Evolutionary conservation across 371 early-diverging fungal genomes (phyloP).

Genomic region (Zychaea mexicana): DNA sequence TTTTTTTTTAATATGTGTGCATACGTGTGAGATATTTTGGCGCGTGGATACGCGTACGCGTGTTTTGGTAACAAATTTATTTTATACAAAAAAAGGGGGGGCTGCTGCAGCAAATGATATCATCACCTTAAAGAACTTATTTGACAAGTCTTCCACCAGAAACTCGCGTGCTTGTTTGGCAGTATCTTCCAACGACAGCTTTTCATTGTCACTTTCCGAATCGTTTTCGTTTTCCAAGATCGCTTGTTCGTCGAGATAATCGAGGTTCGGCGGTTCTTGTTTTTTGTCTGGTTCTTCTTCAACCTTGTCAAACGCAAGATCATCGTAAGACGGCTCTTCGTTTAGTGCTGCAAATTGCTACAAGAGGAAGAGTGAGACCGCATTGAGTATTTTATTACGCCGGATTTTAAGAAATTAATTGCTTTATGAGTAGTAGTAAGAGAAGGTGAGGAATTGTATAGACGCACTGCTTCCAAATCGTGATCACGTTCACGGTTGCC

Average conservation of each 20-base stretch:
- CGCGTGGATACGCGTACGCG: not conserved
- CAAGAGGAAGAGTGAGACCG: not conserved
- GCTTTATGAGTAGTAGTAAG: no score
- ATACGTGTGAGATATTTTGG: not conserved
- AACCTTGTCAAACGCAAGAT: not conserved
- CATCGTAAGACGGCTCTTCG: not conserved
- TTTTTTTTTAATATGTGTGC: not conserved
- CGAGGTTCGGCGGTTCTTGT: conserved; percentile 1
- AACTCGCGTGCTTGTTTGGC: not conserved
- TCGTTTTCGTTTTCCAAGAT: conserved; percentile 1
- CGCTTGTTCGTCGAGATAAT: not conserved
- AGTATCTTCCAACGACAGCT: not conserved
- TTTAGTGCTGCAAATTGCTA: conserved; percentile 5
- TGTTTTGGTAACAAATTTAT: no score
- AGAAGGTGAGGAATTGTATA: no score
- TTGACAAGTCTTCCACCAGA: not conserved
- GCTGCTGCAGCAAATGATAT: not conserved
- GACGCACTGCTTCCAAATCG: conserved; percentile 1
- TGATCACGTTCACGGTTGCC: not conserved
- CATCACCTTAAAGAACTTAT: not conserved
- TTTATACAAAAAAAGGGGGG: no score
- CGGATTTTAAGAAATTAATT: no score
- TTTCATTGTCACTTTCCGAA: not conserved
- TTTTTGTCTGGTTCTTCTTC: not conserved
- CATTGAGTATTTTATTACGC: not conserved